Evolutionary conservation across 805 yeast species (phyloP).

Genomic region (Lachancea cidri): DNA sequence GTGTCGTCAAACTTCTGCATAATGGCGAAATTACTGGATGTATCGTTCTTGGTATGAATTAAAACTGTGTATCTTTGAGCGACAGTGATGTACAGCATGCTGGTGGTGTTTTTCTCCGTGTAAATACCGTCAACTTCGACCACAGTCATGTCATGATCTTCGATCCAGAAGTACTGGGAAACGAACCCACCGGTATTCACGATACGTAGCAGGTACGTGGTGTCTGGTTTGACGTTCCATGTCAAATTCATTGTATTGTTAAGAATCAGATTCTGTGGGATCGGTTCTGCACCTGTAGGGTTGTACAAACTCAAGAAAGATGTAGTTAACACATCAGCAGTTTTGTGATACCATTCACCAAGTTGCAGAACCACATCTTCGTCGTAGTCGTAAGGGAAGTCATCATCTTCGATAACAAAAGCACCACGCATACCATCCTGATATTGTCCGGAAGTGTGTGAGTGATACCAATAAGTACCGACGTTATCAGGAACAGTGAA

Average conservation of each 20-base stretch:
- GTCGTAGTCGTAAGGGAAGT: slow-evolving; percentile 67
- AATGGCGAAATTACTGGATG: slow-evolving; percentile 70
- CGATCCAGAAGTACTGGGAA: slow-evolving; percentile 83
- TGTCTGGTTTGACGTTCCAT: slow-evolving; percentile 78
- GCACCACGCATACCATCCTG: slow-evolving; percentile 90
- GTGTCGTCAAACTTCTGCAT: slow-evolving; percentile 74
- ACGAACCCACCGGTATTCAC: slow-evolving; percentile 88
- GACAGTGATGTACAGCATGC: slow-evolving; percentile 70
- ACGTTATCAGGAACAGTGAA: slow-evolving; percentile 77
- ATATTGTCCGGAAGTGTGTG: slow-evolving; percentile 85
- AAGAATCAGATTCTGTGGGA: slow-evolving; percentile 74
- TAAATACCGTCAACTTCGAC: slow-evolving; percentile 91
- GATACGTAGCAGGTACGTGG: slow-evolving; percentile 75
- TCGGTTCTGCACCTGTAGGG: slow-evolving; percentile 98
- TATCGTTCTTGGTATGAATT: slow-evolving; percentile 61
- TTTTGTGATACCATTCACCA: slow-evolving; percentile 83
- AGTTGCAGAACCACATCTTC: slow-evolving; percentile 68
- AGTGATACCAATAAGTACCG: slow-evolving; percentile 97
- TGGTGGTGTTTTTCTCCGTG: slow-evolving; percentile 69
- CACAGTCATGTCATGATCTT: slow-evolving; percentile 80
- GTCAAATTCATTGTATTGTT: slow-evolving; percentile 76
- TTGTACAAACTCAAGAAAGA: slow-evolving; percentile 66
- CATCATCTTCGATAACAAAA: slow-evolving; percentile 66
- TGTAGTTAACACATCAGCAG: slow-evolving; percentile 44
- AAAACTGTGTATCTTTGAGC: slow-evolving; percentile 91